phyloP scores from a whole-genome alignment of 495 filamentous ascomycete genomes.

The Chlorociboria aeruginascens region DNA sequence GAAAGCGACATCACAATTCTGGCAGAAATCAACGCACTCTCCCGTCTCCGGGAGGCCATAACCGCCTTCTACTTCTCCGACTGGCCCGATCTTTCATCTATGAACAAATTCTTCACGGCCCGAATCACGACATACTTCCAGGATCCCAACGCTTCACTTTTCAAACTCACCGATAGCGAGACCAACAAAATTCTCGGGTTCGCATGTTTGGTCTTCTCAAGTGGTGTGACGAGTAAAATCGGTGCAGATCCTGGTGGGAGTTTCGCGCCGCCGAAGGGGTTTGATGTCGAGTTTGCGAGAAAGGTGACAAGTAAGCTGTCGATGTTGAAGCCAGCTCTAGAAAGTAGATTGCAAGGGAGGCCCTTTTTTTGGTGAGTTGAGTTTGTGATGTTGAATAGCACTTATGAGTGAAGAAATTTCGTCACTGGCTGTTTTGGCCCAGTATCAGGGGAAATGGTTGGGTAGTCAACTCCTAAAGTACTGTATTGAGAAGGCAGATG shows the following conservation, averaged over 20 bases:
- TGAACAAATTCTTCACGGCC: constrained; percentile 1
- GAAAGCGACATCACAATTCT: not conserved
- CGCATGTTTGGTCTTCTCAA: no score
- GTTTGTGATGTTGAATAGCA: not conserved
- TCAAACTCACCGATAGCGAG: not conserved
- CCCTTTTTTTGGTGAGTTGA: no score
- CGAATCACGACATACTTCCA: not conserved
- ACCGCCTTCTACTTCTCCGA: not conserved
- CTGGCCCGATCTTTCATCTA: not conserved
- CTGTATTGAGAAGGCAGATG: constrained; percentile 5
- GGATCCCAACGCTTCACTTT: not conserved
- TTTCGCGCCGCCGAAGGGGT: no score
- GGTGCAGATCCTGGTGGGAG: no score
- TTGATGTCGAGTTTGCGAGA: no score
- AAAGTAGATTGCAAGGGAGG: no score
- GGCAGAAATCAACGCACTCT: constrained; percentile 5
- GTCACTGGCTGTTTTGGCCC: not conserved
- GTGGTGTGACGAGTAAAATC: no score
- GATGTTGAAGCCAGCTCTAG: no score
- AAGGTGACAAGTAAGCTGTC: no score
- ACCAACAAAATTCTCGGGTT: no score
- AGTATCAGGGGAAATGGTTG: not conserved
- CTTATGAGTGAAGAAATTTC: not conserved
- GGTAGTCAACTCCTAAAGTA: not conserved
- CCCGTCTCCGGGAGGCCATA: constrained; percentile 1